Percentiles rank a stretch among this genome's conserved stretches.
Conservation (phyloP, 805 yeast genomes). For the Schwanniomyces yamadae region DNA sequence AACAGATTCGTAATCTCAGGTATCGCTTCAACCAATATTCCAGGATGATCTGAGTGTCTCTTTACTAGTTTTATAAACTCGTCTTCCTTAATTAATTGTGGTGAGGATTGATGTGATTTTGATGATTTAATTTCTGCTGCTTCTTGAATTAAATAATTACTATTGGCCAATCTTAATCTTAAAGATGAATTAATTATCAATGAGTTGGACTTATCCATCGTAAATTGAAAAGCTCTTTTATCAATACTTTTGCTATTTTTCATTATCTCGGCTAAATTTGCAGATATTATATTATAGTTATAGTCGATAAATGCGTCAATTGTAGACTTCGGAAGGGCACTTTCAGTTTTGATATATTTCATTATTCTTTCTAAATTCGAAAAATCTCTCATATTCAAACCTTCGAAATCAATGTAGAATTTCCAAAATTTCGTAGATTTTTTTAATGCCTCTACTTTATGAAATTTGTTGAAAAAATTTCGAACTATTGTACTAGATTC, state of each 20-base stretch:
- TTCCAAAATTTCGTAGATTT: conserved; percentile 55
- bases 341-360: conserved; percentile 41
- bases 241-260: conserved; percentile 9
- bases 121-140: conserved; percentile 11
- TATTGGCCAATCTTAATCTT: conserved; percentile 18
- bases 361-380: conserved; percentile 46
- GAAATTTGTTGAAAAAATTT: conserved; percentile 28
- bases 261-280: conserved; percentile 12
- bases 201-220: conserved; percentile 26
- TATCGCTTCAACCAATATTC: conserved; percentile 27
- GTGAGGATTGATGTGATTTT: conserved; percentile 4
- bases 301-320: conserved; percentile 37
- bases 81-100: conserved; percentile 16
- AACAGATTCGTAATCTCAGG: conserved; percentile 36
- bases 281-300: conserved; percentile 17
- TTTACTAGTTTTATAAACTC: conserved; percentile 16
- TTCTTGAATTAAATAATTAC: conserved; percentile 18
- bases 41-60: conserved; percentile 35
- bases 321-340: conserved; percentile 47
- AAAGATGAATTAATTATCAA: conserved; percentile 25
- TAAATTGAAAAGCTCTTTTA: conserved; percentile 13
- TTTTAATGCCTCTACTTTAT: conserved; percentile 29
- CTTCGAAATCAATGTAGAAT: conserved; percentile 55
- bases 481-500: conserved; percentile 11
- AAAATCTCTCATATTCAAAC: conserved; percentile 38